phyloP scores from a whole-genome alignment of 805 yeast genomes.

The Teunomyces pallodes region DNA sequence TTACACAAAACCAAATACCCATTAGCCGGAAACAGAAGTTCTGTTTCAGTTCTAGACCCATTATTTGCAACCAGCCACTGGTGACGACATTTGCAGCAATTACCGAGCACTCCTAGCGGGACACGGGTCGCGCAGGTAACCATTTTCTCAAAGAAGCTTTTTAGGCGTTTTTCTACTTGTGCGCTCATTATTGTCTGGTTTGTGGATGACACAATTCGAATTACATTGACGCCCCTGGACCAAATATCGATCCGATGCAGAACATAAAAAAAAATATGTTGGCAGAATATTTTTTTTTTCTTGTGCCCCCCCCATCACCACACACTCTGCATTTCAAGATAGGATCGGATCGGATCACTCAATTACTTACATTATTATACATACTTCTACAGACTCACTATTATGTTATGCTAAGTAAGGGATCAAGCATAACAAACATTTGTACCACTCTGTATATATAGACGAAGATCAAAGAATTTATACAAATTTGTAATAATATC shows the following conservation, averaged over 20 bases:
- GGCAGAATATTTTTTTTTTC: not conserved
- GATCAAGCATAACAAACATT: no score
- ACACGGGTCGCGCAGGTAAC: no score
- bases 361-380: no score
- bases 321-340: no score
- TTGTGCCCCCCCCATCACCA: no score
- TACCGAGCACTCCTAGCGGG: no score
- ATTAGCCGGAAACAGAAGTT: not conserved
- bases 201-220: not conserved
- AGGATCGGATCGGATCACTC: no score
- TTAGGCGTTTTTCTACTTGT: not conserved
- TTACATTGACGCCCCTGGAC: not conserved
- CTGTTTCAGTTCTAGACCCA: conserved; percentile 4
- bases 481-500: no score
- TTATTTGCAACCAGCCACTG: not conserved
- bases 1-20: conserved; percentile 9
- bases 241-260: not conserved
- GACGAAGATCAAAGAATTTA: no score
- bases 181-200: not conserved
- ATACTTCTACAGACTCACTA: no score
- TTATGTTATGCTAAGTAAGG: no score
- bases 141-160: not conserved
- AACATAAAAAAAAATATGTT: not conserved
- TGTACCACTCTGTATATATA: no score
- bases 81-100: conserved; percentile 2